A percentile compares a stretch with the other conserved stretches of the same genome.
phyloP scores from a whole-genome alignment of 257 asterid genomes.

The Scutellaria minor region DNA sequence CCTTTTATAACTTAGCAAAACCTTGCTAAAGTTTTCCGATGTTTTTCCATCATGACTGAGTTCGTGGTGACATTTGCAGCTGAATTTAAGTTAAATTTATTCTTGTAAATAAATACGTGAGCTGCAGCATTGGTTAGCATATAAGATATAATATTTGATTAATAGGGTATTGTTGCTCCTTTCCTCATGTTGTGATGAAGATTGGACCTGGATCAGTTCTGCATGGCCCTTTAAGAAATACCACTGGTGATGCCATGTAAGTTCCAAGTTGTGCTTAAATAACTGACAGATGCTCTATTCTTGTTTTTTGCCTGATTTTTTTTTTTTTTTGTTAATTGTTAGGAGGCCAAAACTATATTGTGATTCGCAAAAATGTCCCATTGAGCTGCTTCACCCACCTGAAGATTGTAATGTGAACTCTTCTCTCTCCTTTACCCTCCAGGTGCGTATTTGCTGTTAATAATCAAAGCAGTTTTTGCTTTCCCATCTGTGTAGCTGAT shows the following conservation, averaged over 20 bases:
- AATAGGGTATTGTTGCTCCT: conserved; percentile 25
- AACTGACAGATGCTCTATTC: conserved; percentile 7
- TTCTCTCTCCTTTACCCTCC: conserved; percentile 92
- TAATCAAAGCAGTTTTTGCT: conserved; percentile 11
- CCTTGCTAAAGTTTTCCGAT: background rate
- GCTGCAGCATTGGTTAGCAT: conserved; percentile 2
- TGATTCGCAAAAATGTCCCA: conserved; percentile 67
- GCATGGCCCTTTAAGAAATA: conserved; percentile 85
- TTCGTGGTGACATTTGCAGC: conserved; percentile 9
- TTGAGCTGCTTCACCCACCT: conserved; percentile 93
- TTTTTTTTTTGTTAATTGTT: conserved; percentile 34
- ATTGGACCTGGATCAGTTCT: conserved; percentile 89
- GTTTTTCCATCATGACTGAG: background rate
- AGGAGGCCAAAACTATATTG: conserved; percentile 86
- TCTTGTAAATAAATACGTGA: background rate
- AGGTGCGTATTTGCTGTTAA: conserved; percentile 57
- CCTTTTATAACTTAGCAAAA: background rate
- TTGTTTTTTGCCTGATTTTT: conserved; percentile 21
- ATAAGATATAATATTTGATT: conserved; percentile 26
- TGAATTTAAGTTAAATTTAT: background rate
- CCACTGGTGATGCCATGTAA: conserved; percentile 77
- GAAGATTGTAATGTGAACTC: conserved; percentile 99
- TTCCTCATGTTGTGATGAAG: conserved; percentile 49
- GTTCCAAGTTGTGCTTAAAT: conserved; percentile 39
- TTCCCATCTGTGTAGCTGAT: conserved; percentile 14